Evolutionary conservation across 202 grass and related monocot genomes (phyloP).

Genomic region (Zizania palustris): DNA sequence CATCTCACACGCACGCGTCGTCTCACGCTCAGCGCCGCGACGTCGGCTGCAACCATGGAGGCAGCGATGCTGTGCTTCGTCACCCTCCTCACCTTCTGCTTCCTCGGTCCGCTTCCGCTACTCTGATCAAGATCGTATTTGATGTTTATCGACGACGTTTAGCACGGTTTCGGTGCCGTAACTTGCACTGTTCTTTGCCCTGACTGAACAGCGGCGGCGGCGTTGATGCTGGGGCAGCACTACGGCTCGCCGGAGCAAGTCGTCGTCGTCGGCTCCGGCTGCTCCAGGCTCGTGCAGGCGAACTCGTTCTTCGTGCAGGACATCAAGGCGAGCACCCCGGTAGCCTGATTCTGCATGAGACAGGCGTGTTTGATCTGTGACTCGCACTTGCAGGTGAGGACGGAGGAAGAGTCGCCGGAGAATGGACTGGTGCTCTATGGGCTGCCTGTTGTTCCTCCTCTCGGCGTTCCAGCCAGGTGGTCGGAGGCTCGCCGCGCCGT

Average conservation of each 20-base stretch:
- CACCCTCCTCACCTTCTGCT: constrained; percentile 51
- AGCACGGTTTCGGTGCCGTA: background rate
- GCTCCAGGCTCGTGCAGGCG: constrained; percentile 57
- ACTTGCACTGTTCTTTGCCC: background rate
- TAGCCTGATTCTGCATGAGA: background rate
- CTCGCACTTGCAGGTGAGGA: constrained; percentile 43
- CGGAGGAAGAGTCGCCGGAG: constrained; percentile 6
- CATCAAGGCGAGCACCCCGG: constrained; percentile 42
- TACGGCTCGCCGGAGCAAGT: constrained; percentile 52
- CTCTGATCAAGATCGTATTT: background rate
- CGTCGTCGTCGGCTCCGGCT: constrained; percentile 52
- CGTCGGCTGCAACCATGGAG: constrained; percentile 17
- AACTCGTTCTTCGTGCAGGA: constrained; percentile 53
- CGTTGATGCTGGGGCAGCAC: constrained; percentile 53
- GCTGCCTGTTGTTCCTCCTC: constrained; percentile 41
- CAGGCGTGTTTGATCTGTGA: background rate
- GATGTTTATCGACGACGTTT: background rate
- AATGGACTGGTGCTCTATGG: constrained; percentile 52
- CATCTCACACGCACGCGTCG: background rate
- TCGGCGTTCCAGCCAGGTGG: constrained; percentile 53
- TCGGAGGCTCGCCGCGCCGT: constrained; percentile 54
- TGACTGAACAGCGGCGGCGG: constrained; percentile 52
- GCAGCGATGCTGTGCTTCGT: constrained; percentile 51
- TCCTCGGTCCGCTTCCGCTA: constrained; percentile 58
- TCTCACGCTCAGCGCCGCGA: background rate